Percentiles rank a stretch among this genome's conserved stretches.
Conservation (phyloP, 768 basidiomycete species). For the Trametes coccinea region DNA sequence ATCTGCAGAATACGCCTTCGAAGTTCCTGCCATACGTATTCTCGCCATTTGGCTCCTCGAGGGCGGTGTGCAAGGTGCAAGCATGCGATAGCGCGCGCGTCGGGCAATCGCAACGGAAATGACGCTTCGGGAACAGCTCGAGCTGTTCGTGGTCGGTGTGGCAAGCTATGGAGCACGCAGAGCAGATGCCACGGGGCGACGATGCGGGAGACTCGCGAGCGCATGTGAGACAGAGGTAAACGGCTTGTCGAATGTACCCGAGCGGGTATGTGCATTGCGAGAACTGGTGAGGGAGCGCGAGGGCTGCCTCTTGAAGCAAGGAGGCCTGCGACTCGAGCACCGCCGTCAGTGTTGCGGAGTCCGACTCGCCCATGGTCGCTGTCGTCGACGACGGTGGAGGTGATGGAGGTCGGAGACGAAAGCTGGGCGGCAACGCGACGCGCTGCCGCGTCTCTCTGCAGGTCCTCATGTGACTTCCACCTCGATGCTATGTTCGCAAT, state of each 20-base stretch:
- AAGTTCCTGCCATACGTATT: constrained; percentile 82
- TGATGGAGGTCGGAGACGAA: constrained; percentile 1
- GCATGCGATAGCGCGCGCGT: constrained; percentile 58
- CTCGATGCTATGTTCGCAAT: not conserved
- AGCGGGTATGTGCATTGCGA: constrained; percentile 42
- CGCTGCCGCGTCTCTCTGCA: not conserved
- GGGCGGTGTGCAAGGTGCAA: constrained; percentile 60
- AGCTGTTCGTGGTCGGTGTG: constrained; percentile 86
- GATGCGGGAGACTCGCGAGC: constrained; percentile 34
- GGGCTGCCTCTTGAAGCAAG: constrained; percentile 41
- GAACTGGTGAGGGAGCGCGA: constrained; percentile 45
- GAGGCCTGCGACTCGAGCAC: constrained; percentile 34
- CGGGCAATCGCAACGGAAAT: constrained; percentile 85
- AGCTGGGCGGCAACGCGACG: not conserved
- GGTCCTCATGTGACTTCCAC: constrained; percentile 18
- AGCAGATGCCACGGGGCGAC: constrained; percentile 64
- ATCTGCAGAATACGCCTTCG: constrained; percentile 69
- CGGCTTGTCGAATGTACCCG: constrained; percentile 61
- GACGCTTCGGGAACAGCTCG: constrained; percentile 83
- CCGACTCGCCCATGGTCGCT: constrained; percentile 18
- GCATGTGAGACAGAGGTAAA: constrained; percentile 82
- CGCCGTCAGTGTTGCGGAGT: constrained; percentile 28
- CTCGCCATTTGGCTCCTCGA: constrained; percentile 53
- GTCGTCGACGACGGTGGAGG: not conserved
- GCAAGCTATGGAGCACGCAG: constrained; percentile 84